Percentiles rank a stretch among this genome's conserved stretches.
These are phyloP conservation scores for Rauvolfia tetraphylla DNA, from an alignment of 257 asterid genomes.

Conservation along the genomic window DNA sequence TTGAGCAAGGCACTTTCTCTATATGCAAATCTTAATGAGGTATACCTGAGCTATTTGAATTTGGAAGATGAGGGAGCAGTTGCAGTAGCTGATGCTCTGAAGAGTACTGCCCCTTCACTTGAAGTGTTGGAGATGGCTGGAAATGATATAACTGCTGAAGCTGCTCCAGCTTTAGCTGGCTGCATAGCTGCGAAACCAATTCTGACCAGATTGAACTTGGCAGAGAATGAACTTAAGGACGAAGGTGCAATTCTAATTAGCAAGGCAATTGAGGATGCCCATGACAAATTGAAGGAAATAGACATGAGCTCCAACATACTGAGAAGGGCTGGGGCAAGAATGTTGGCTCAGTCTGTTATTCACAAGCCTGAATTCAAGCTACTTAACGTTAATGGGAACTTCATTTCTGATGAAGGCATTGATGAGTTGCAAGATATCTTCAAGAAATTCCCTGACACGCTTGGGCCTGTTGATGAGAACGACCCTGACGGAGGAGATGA, in stretches of 20 bases:
- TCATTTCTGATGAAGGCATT: constrained; percentile 80
- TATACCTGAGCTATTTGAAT: constrained; percentile 81
- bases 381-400: constrained; percentile 70
- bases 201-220: constrained; percentile 62
- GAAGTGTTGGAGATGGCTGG: constrained; percentile 85
- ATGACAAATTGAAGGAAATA: constrained; percentile 60
- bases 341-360: constrained; percentile 61
- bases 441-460: constrained; percentile 58
- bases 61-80: constrained; percentile 80
- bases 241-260: constrained; percentile 73
- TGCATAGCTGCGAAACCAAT: constrained; percentile 52
- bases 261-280: constrained; percentile 57
- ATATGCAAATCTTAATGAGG: constrained; percentile 51
- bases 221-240: constrained; percentile 87
- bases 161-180: constrained; percentile 59
- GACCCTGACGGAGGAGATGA: constrained; percentile 83
- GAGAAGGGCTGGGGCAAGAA: constrained; percentile 57
- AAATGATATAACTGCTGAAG: constrained; percentile 77
- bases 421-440: constrained; percentile 70
- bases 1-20: constrained; percentile 57
- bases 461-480: constrained; percentile 83
- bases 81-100: constrained; percentile 71
- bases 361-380: constrained; percentile 52
- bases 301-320: constrained; percentile 70
- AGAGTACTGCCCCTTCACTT: constrained; percentile 60